Conservation (phyloP, 2,329 filamentous ascomycete species). For the Xylaria hypoxylon region DNA sequence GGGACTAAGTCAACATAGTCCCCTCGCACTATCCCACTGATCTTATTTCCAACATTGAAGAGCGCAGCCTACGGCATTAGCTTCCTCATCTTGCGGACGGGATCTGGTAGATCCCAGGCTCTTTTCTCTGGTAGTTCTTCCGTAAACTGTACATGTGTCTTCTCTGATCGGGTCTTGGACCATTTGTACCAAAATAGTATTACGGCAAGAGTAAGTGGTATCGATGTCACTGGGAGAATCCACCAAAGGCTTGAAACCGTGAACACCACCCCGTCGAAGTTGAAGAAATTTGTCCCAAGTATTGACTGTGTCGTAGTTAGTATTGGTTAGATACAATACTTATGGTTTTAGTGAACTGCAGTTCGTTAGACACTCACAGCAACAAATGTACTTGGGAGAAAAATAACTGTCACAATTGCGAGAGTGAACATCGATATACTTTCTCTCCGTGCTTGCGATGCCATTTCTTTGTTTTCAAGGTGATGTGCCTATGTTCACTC, state of each 20-base stretch:
- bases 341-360: background rate
- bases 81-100: background rate
- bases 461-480: conserved; percentile 16
- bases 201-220: conserved; percentile 12
- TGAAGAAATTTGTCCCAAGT: conserved; percentile 16
- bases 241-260: conserved; percentile 15
- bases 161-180: conserved; percentile 1
- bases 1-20: no score
- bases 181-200: conserved; percentile 14
- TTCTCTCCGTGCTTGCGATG: conserved; percentile 3
- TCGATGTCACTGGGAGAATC: conserved; percentile 5
- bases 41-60: no score
- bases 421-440: conserved; percentile 15
- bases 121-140: background rate
- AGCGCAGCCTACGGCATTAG: background rate
- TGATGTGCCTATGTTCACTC: background rate
- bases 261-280: conserved; percentile 10
- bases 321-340: background rate
- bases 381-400: conserved; percentile 16
- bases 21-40: no score
- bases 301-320: background rate
- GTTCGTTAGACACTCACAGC: background rate
- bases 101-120: background rate
- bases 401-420: conserved; percentile 7
- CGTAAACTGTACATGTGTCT: background rate